Conservation (phyloP, 2,329 filamentous ascomycete genomes). For the Calonectria hongkongensis region DNA sequence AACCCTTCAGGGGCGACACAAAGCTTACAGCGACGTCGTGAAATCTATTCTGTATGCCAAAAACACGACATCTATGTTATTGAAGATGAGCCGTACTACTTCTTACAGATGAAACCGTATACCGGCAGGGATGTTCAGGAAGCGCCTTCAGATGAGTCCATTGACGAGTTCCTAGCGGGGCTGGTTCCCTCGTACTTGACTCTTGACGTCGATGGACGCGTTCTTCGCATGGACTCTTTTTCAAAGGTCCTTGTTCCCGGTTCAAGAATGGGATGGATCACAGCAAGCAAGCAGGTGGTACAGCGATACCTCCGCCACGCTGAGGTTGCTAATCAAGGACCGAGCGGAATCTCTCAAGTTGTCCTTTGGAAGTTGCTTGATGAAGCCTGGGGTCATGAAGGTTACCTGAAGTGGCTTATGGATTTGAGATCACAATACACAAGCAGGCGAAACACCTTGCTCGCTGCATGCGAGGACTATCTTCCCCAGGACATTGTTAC, state of each 20-base stretch:
- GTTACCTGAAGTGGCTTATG: slow-evolving; percentile 6
- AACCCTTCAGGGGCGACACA: slow-evolving; percentile 86
- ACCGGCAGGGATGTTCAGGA: background rate
- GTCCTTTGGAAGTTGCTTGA: slow-evolving; percentile 17
- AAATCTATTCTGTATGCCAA: slow-evolving; percentile 82
- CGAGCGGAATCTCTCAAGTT: slow-evolving; percentile 5
- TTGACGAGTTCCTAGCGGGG: slow-evolving; percentile 3
- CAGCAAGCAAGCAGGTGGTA: slow-evolving; percentile 15
- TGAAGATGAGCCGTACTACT: slow-evolving; percentile 93
- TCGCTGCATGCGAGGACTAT: slow-evolving; percentile 4
- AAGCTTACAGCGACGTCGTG: slow-evolving; percentile 72
- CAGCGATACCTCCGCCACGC: slow-evolving; percentile 16
- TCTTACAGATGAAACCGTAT: slow-evolving; percentile 79
- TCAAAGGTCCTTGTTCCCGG: slow-evolving; percentile 11
- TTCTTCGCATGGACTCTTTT: slow-evolving; percentile 15
- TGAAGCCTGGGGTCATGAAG: slow-evolving; percentile 17
- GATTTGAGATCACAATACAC: slow-evolving; percentile 9
- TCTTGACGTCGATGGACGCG: background rate
- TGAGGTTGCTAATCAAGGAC: slow-evolving; percentile 10
- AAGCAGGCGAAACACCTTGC: slow-evolving; percentile 1
- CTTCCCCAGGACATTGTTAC: slow-evolving; percentile 10
- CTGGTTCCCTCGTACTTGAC: slow-evolving; percentile 11
- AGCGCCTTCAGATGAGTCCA: background rate
- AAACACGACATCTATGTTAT: slow-evolving; percentile 88
- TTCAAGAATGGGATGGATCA: slow-evolving; percentile 13